Conservation (phyloP, 306 rosid species). For the Ochetophila trinervis region DNA sequence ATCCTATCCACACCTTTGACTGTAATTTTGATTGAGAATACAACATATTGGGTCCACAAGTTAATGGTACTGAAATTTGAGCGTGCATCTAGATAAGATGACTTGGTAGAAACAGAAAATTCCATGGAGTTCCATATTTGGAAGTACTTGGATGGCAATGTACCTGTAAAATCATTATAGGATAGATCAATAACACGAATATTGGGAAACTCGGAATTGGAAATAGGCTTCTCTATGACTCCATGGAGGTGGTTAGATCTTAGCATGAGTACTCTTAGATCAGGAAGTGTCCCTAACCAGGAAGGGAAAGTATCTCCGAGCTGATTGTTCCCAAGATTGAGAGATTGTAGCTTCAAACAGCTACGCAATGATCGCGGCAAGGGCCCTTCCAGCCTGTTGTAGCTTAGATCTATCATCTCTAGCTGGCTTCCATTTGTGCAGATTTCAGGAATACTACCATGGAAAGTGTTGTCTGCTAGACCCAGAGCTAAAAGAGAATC, state of each 20-base stretch:
- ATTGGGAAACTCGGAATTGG: background rate
- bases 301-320: conserved; percentile 28
- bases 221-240: background rate
- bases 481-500: background rate
- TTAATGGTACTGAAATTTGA: background rate
- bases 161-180: conserved; percentile 7
- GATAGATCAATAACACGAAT: conserved; percentile 15
- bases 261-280: background rate
- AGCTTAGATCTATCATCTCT: conserved; percentile 4
- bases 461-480: background rate
- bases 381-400: conserved; percentile 1
- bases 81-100: background rate
- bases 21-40: conserved; percentile 1
- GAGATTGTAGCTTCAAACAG: background rate
- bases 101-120: background rate
- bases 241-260: conserved; percentile 17
- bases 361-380: background rate
- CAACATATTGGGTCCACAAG: too few species aligned
- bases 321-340: conserved; percentile 6
- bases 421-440: background rate
- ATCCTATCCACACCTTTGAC: conserved; percentile 6
- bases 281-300: conserved; percentile 24
- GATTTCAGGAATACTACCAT: background rate
- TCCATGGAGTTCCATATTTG: conserved; percentile 7
- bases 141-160: conserved; percentile 11